Percentiles rank a stretch among this genome's conserved stretches.
Evolutionary conservation across 2,329 filamentous ascomycete genomes (phyloP).

Genomic region (Calonectria pteridis): DNA sequence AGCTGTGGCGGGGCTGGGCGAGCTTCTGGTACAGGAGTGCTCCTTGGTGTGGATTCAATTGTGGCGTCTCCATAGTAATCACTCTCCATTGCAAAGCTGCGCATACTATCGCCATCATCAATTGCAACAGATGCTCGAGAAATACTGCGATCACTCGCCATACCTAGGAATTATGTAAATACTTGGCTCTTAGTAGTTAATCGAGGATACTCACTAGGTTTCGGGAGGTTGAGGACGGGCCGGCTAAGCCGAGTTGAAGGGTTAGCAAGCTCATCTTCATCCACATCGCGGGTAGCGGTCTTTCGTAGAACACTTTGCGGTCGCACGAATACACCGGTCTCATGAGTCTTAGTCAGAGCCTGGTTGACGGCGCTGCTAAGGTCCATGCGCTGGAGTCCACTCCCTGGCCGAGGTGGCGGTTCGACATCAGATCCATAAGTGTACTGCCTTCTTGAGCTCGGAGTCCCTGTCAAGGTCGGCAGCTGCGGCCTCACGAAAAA

Average conservation of each 20-base stretch:
- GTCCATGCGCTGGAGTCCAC: slow-evolving; percentile 41
- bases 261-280: slow-evolving; percentile 38
- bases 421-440: slow-evolving; percentile 54
- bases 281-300: slow-evolving; percentile 16
- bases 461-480: slow-evolving; percentile 46
- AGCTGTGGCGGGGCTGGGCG: slow-evolving; percentile 5
- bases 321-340: slow-evolving; percentile 35
- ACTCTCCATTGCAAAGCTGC: slow-evolving; percentile 53
- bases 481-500: slow-evolving; percentile 36
- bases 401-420: slow-evolving; percentile 43
- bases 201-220: slow-evolving; percentile 27
- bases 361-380: slow-evolving; percentile 47
- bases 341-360: slow-evolving; percentile 40
- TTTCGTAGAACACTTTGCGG: slow-evolving; percentile 18
- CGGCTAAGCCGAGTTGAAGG: not conserved
- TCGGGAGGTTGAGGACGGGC: not conserved
- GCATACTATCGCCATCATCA: slow-evolving; percentile 48
- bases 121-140: slow-evolving; percentile 21
- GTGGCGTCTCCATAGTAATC: slow-evolving; percentile 53
- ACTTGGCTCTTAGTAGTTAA: too few species aligned
- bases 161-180: not conserved
- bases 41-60: slow-evolving; percentile 48
- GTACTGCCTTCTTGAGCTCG: slow-evolving; percentile 53
- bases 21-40: slow-evolving; percentile 11
- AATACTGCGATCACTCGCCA: not conserved